Conservation (phyloP, 768 basidiomycete genomes). For the Amanita fuliginea region DNA sequence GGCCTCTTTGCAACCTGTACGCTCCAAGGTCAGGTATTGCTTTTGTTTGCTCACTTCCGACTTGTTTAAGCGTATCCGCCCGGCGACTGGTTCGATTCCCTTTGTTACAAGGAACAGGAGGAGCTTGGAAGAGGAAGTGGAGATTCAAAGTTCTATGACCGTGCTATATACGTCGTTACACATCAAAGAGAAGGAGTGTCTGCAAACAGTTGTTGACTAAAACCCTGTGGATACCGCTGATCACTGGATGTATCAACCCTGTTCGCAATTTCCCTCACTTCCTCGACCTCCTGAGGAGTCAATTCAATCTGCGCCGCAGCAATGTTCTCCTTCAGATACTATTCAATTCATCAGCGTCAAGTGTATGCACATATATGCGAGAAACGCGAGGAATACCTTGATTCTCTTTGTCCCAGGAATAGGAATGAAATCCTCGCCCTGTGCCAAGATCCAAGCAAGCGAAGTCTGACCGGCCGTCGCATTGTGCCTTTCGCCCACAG, state of each 20-base stretch:
- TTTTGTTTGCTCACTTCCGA: too few species aligned
- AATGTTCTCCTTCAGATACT: slow-evolving; percentile 24
- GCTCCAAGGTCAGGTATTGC: too few species aligned
- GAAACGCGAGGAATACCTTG: slow-evolving; percentile 13
- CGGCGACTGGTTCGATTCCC: too few species aligned
- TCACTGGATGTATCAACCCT: slow-evolving; percentile 15
- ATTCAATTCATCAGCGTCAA: not conserved
- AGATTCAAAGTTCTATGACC: too few species aligned
- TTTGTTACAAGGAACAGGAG: too few species aligned
- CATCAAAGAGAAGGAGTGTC: too few species aligned
- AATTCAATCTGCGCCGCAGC: slow-evolving; percentile 22
- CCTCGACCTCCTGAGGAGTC: slow-evolving; percentile 22
- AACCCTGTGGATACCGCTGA: too few species aligned
- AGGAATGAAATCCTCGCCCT: slow-evolving; percentile 34
- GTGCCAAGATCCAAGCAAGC: slow-evolving; percentile 40
- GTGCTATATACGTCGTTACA: too few species aligned
- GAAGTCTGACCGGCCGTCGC: slow-evolving; percentile 35
- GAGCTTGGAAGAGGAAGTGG: too few species aligned
- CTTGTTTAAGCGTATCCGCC: too few species aligned
- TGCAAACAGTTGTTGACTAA: too few species aligned
- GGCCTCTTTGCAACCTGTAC: too few species aligned
- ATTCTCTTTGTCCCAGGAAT: slow-evolving; percentile 37
- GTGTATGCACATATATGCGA: not conserved
- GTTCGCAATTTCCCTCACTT: slow-evolving; percentile 24
- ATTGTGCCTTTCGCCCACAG: slow-evolving; percentile 25